Base-by-base conservation (phyloP, 2,329 filamentous ascomycete genomes). In the Diplocarpon mali region DNA sequence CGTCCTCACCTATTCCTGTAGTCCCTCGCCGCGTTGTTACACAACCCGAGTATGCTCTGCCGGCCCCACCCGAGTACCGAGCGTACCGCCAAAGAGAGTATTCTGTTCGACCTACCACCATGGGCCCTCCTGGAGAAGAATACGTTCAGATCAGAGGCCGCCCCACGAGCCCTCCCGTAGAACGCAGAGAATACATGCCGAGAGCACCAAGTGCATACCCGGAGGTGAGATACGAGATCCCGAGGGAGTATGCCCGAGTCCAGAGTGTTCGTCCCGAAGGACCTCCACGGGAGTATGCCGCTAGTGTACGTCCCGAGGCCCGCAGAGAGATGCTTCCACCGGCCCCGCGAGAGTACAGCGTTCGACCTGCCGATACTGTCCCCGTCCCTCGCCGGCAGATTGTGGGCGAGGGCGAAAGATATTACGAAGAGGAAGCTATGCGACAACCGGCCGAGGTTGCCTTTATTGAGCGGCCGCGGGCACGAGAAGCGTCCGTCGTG, bases 31-130 rank as follows among this genome's bases (percentile, higher is more conserved):
- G 77, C 35, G 69, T 80, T 35, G 65, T 85, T 16, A 79, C 79
- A 10, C 75, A 81, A 49, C 73, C 78, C 2, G 80, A 83, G 49
- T 75, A 69, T 41, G 64, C 69, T 40, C 57, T 68, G 20, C 57
- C 71, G 7, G 71, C 76, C 5, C 51, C 48, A 13, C 46, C 53
- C 16, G 56, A 60, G 40, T 71, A 73, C 49, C 69, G 75, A 48
- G 64, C 69, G 24, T 76, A 75, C 49, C 70, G 72, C 13, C 71
- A 74, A 50, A 67, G 75, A 44, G 79, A 82, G 52, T 75, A 76
- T 52, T 72, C 76, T 4, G 63, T 64, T 50, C 74, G 69, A 31
- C 74, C 69, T 42, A 48, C 49, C 13, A 20, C 51, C 28, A 53
- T 55, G 49, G 53, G 46, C 17, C 53, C 53, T 17, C 56, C 55